These are phyloP conservation scores for Meira nashicola DNA, from an alignment of 1,284 basidiomycete genomes.

Conservation along the genomic window DNA sequence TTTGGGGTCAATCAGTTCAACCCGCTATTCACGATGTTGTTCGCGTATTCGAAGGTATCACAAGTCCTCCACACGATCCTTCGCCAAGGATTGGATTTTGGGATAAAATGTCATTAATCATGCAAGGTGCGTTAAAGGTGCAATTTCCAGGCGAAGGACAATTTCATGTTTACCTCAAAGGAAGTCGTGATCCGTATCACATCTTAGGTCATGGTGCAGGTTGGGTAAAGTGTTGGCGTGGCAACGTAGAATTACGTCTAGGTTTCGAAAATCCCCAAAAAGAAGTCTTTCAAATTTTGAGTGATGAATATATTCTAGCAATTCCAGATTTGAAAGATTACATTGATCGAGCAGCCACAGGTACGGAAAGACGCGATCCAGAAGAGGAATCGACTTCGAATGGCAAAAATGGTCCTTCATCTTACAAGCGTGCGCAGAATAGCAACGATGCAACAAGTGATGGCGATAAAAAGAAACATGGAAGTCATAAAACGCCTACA, in stretches of 20 bases:
- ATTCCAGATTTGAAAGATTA: constrained; percentile 55
- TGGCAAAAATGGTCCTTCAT: neutral
- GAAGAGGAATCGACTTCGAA: neutral
- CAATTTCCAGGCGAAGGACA: constrained; percentile 65
- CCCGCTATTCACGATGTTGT: constrained; percentile 82
- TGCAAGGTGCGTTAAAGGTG: constrained; percentile 75
- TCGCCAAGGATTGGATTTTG: constrained; percentile 86
- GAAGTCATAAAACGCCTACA: neutral
- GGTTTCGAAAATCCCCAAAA: constrained; percentile 69
- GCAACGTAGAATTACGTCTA: constrained; percentile 69
- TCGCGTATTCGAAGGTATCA: constrained; percentile 75
- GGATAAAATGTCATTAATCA: constrained; percentile 76
- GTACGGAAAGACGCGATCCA: constrained; percentile 25
- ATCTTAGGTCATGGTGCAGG: constrained; percentile 75
- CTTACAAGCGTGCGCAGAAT: neutral
- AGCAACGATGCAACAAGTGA: neutral
- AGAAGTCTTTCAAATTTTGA: constrained; percentile 78
- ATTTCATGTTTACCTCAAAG: constrained; percentile 60
- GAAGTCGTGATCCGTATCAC: constrained; percentile 76
- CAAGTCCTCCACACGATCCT: constrained; percentile 75
- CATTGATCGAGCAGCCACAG: constrained; percentile 57
- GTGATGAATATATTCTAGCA: constrained; percentile 60
- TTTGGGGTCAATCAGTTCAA: constrained; percentile 85
- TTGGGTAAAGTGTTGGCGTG: constrained; percentile 81
- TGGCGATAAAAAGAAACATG: neutral